Base-by-base conservation (phyloP, 768 basidiomycete species). In the Austroboletus eburneus region DNA sequence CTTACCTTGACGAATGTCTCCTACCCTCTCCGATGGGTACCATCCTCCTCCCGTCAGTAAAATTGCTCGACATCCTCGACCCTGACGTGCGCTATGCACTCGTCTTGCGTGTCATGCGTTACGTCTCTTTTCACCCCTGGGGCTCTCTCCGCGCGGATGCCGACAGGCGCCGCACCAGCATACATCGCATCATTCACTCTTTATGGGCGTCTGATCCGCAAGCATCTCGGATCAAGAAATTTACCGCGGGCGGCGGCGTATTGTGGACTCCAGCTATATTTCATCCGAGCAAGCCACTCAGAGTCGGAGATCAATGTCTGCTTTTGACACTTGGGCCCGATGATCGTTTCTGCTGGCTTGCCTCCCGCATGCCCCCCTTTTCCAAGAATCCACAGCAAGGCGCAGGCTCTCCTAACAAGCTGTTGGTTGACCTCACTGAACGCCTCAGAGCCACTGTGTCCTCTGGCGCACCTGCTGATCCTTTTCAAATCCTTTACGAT, bases 101-200 rank as follows among this genome's bases (percentile, higher is more conserved):
- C 36, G 59, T 81, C 50, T 63, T 76, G 35, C 76, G 80, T 25
- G 69, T 83, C 23, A 67, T 89, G 42, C 86, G 87, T 13, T 85
- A 81, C 56, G 68, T 81, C 34, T 91, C 89, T 1, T 82, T 79
- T 37, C 70, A 77, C 32, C 83, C 87, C 3, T 92, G 90, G 90
- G 90, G 90, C 5, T 79, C 80, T 39, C 57, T 75, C 16, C 75
- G 70, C 8, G 78, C 88, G 2, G 81, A 88, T 52, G 79, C 73
- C 2, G 65, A 75, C 48, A 75, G 89, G 27, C 73, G 78, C 9
- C 62, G 58, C 33, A 51, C 46, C 6, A 75, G 73, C 41, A 60
- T 85, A 23, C 51, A 67, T 2, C 71, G 71, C 30, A 78, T 90
- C 46, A 59, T 76, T 17, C 40, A 63, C 12, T 67, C 66, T 6